These are phyloP conservation scores for Cucumis sativus DNA, from an alignment of 306 rosid genomes.

Conservation along the genomic window DNA sequence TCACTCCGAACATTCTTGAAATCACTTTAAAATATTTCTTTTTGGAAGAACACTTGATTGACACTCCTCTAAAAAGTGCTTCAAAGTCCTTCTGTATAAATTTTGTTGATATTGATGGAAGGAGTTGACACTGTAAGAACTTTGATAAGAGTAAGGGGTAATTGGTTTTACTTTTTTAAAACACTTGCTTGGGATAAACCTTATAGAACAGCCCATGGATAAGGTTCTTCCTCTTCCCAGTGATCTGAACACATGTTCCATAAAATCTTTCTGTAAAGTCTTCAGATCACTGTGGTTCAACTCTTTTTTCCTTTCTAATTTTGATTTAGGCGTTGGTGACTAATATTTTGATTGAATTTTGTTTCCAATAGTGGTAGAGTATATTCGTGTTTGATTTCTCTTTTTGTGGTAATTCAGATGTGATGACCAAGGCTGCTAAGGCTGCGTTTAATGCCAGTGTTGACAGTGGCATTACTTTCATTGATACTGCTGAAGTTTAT, in stretches of 20 bases:
- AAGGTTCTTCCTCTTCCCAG: background rate
- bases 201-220: background rate
- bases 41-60: background rate
- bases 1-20: background rate
- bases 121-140: background rate
- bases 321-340: background rate
- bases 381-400: background rate
- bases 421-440: constrained; percentile 33
- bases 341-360: background rate
- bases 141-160: background rate
- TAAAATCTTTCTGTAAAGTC: background rate
- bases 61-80: background rate
- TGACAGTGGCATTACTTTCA: constrained; percentile 64
- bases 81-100: background rate
- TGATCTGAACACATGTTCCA: background rate
- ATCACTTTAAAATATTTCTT: background rate
- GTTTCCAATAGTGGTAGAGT: too few relatives aligned
- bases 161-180: background rate
- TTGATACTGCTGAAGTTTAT: constrained; percentile 94
- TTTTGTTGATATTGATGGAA: background rate
- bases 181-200: background rate
- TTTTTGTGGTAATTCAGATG: background rate
- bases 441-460: constrained; percentile 61
- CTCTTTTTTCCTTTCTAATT: background rate
- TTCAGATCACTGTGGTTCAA: background rate